Percentiles rank a stretch among this genome's conserved stretches.
phyloP scores from a whole-genome alignment of 768 basidiomycete species.

The Agaricus sinodeliciosus region DNA sequence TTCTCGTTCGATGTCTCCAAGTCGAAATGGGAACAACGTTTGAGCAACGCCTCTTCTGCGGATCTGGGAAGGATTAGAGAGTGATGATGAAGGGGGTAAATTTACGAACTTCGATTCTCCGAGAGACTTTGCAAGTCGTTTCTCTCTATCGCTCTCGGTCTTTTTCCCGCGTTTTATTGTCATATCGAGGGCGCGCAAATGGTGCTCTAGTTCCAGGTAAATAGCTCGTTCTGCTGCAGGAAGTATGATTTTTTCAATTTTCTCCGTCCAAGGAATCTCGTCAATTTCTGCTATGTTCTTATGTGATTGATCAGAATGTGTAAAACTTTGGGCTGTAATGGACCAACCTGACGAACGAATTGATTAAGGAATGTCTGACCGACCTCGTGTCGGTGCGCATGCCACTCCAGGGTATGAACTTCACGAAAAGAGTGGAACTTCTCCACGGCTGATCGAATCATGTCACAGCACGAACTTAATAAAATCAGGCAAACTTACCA shows the following conservation, averaged over 20 bases:
- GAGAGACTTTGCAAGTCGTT: slow-evolving; percentile 78
- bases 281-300: slow-evolving; percentile 96
- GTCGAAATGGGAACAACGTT: slow-evolving; percentile 94
- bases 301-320: slow-evolving; percentile 11
- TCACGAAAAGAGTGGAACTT: slow-evolving; percentile 96
- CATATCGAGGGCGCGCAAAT: slow-evolving; percentile 88
- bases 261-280: slow-evolving; percentile 76
- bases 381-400: slow-evolving; percentile 74
- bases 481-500: slow-evolving; percentile 35
- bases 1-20: slow-evolving; percentile 65
- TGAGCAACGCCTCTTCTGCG: slow-evolving; percentile 88
- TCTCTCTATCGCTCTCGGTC: slow-evolving; percentile 81
- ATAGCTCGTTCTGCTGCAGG: slow-evolving; percentile 94
- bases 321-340: background rate
- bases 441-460: slow-evolving; percentile 57
- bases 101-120: slow-evolving; percentile 78
- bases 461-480: background rate
- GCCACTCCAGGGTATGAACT: slow-evolving; percentile 89
- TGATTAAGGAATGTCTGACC: slow-evolving; percentile 79
- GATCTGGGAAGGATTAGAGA: slow-evolving; percentile 37
- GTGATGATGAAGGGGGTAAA: background rate
- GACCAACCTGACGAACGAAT: slow-evolving; percentile 73
- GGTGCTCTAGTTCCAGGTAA: slow-evolving; percentile 91
- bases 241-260: slow-evolving; percentile 59
- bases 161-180: slow-evolving; percentile 56